phyloP scores from a whole-genome alignment of 2,329 filamentous ascomycete species.

The Aspergillus felis region DNA sequence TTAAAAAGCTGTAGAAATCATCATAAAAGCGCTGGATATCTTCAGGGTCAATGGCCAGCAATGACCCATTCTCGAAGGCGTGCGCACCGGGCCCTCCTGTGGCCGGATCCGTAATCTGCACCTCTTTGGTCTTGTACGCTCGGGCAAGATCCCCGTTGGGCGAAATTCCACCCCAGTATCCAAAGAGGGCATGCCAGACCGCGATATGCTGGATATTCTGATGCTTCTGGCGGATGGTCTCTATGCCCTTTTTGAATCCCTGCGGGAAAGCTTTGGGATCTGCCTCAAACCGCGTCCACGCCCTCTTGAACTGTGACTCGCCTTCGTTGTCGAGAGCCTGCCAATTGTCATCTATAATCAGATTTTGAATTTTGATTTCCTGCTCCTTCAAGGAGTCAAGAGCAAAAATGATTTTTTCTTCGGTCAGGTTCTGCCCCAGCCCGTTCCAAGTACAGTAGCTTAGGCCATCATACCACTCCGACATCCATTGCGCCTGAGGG shows the following conservation, averaged over 20 bases:
- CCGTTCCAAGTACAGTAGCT: slow-evolving; percentile 98
- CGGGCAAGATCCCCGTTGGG: slow-evolving; percentile 69
- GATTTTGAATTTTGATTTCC: slow-evolving; percentile 71
- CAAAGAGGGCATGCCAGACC: slow-evolving; percentile 86
- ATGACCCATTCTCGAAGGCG: slow-evolving; percentile 44
- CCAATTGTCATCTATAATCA: slow-evolving; percentile 98
- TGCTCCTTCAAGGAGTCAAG: slow-evolving; percentile 67
- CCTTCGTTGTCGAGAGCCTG: slow-evolving; percentile 65
- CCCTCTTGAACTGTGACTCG: slow-evolving; percentile 49
- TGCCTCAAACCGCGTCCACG: slow-evolving; percentile 82
- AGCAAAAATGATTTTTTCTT: slow-evolving; percentile 72
- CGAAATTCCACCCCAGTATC: slow-evolving; percentile 89
- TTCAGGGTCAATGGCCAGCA: slow-evolving; percentile 69
- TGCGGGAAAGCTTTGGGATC: slow-evolving; percentile 72
- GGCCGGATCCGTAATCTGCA: slow-evolving; percentile 54
- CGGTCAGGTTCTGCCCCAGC: slow-evolving; percentile 76
- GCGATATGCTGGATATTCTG: slow-evolving; percentile 76
- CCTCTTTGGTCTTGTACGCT: slow-evolving; percentile 68
- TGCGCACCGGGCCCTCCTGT: slow-evolving; percentile 42
- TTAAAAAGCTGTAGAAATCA: slow-evolving; percentile 85
- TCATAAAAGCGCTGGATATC: slow-evolving; percentile 76
- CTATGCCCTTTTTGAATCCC: slow-evolving; percentile 69
- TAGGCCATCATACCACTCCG: slow-evolving; percentile 88
- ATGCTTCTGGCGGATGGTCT: slow-evolving; percentile 64
- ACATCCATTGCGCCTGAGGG: slow-evolving; percentile 59